These are phyloP conservation scores for Rhizopus microsporus DNA, from an alignment of 371 early-diverging fungal species.

Conservation along the genomic window DNA sequence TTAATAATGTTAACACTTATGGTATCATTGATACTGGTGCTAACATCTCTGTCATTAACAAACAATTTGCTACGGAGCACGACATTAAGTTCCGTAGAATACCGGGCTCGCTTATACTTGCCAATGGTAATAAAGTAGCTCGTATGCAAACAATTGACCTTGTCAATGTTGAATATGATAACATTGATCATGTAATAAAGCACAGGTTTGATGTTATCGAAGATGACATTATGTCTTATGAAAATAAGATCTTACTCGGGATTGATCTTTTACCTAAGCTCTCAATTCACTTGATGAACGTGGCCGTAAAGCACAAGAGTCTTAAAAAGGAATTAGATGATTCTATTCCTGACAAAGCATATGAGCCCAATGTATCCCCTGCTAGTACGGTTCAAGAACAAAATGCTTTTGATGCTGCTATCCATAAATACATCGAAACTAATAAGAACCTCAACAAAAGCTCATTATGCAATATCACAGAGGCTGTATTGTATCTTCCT, in stretches of 20 bases:
- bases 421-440: slow-evolving; percentile 5
- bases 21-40: no score
- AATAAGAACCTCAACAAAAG: slow-evolving; percentile 2
- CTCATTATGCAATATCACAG: slow-evolving; percentile 8
- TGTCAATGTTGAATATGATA: slow-evolving; percentile 10
- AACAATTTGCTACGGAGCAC: slow-evolving; percentile 8
- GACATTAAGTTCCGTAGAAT: slow-evolving; percentile 3
- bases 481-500: slow-evolving; percentile 8
- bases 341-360: slow-evolving; percentile 6
- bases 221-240: background rate
- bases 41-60: slow-evolving; percentile 2
- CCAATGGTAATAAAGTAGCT: slow-evolving; percentile 3
- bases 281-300: slow-evolving; percentile 5
- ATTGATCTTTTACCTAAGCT: slow-evolving; percentile 13
- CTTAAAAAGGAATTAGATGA: slow-evolving; percentile 3
- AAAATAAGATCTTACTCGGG: slow-evolving; percentile 5
- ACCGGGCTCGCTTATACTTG: background rate
- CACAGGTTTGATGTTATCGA: slow-evolving; percentile 15
- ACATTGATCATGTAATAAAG: background rate
- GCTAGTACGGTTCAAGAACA: slow-evolving; percentile 9
- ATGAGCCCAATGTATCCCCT: slow-evolving; percentile 12
- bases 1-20: no score
- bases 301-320: slow-evolving; percentile 6
- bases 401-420: background rate
- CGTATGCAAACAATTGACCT: slow-evolving; percentile 3